Percentiles rank a stretch among this genome's conserved stretches.
Conservation (phyloP, 2,329 filamentous ascomycete genomes). For the Fusarium palustre region DNA sequence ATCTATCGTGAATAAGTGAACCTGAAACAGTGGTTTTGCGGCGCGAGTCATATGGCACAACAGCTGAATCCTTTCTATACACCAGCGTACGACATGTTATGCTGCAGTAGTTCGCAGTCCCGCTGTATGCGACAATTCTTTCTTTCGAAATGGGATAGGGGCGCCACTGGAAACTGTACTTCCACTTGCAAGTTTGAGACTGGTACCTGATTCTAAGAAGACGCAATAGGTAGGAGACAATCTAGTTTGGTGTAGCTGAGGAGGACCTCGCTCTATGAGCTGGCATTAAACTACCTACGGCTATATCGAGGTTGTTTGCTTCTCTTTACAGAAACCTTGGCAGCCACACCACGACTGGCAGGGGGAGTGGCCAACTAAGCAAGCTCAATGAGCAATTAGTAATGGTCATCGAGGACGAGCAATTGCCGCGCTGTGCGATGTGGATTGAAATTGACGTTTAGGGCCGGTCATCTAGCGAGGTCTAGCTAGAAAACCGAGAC, state of each 20-base stretch:
- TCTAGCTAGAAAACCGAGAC: constrained; percentile 20
- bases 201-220: background rate
- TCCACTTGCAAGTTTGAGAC: background rate
- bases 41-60: background rate
- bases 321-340: constrained; percentile 14
- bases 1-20: background rate
- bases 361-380: background rate
- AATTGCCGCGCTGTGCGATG: constrained; percentile 40
- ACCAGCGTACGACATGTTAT: constrained; percentile 13
- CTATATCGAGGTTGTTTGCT: constrained; percentile 25
- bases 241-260: too few relatives aligned
- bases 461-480: constrained; percentile 5
- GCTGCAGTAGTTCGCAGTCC: background rate
- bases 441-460: constrained; percentile 18
- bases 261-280: background rate
- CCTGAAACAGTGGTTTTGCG: constrained; percentile 19
- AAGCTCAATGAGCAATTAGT: background rate
- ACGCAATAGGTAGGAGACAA: background rate
- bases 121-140: background rate
- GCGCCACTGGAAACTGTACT: background rate
- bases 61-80: constrained; percentile 1
- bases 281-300: background rate
- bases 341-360: background rate
- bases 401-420: constrained; percentile 6
- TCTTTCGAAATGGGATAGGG: background rate